phyloP scores from a whole-genome alignment of 2,329 filamentous ascomycete species.

The Blumeria graminis region DNA sequence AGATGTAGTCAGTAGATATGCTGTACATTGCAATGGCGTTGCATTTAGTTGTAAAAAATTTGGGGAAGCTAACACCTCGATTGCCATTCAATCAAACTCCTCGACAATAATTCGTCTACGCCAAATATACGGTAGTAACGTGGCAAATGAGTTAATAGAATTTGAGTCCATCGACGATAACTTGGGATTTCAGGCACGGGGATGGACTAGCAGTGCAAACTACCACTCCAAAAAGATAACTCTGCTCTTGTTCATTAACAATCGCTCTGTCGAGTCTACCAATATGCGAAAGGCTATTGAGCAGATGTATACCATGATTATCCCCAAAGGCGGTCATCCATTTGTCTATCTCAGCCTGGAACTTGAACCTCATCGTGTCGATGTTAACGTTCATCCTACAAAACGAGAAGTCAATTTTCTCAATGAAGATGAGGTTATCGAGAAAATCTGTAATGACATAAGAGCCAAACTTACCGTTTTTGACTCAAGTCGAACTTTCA shows the following conservation, averaged over 20 bases:
- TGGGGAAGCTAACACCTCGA: conserved; percentile 60
- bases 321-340: conserved; percentile 84
- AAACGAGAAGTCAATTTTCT: conserved; percentile 94
- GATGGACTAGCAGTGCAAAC: conserved; percentile 77
- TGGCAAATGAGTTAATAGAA: conserved; percentile 71
- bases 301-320: conserved; percentile 63
- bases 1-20: conserved; percentile 80
- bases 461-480: conserved; percentile 58
- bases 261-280: conserved; percentile 75
- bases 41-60: conserved; percentile 94
- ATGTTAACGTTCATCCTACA: conserved; percentile 94
- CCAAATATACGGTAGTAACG: conserved; percentile 60
- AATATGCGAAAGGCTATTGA: conserved; percentile 76
- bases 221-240: conserved; percentile 79
- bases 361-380: conserved; percentile 75
- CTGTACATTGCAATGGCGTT: conserved; percentile 75
- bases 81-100: conserved; percentile 54
- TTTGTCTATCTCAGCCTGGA: conserved; percentile 84
- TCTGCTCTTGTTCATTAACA: conserved; percentile 84
- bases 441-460: conserved; percentile 61
- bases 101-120: conserved; percentile 63
- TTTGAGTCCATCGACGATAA: conserved; percentile 48
- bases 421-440: conserved; percentile 90
- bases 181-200: conserved; percentile 64
- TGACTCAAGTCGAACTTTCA: conserved; percentile 81